Evolutionary conservation across 2,329 filamentous ascomycete genomes (phyloP), one percentile per base, ranked within the genome.

Genomic region (Pyrenophora teres): DNA sequence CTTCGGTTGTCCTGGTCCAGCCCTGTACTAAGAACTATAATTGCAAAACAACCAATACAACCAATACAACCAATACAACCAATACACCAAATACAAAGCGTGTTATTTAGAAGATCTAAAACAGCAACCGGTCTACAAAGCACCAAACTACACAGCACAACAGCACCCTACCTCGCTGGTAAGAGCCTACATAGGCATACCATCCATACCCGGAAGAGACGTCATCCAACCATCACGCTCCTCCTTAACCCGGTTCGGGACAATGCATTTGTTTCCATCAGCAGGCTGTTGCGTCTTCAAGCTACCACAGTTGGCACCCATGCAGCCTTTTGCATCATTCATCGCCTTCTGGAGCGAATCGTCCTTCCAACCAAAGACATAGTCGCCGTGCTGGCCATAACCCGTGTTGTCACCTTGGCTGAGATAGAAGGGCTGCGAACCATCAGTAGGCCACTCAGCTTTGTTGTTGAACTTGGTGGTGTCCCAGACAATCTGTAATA

Each of bases 401-500:
- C 63, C 60, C 3, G 64, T 64, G 21, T 50, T 53, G 38, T 66
- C 65, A 2, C 67, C 62, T 0, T 60, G 64, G 30, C 54, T 57
- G n/a, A 69, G 63, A 16, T 63, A 57, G 39, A 68, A 68, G 6
- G 65, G 65, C 23, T 68, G 65, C 2, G 59, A 62, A 13, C 65
- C 65, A 19, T 69, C 67, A 7, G 60, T 56, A 0, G 65, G 67
- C 67, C 67, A 69, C 7, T 69, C 67, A 2, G 62, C 67, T 50
- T 66, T 67, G 57, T 69, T 65, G 56, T 71, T 71, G 61, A 72
- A 72, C n/a, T 62, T 39, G 9, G 56, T 64, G 0, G 68, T 80
- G 59, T 79, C 76, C 76, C 76, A 79, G 50, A 79, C 73, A 13
- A 68, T 64, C 62, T 63, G 2, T 0, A 31, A 18, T 2, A 2